phyloP scores from a whole-genome alignment of 2,329 filamentous ascomycete species.

The Beauveria sp. region DNA sequence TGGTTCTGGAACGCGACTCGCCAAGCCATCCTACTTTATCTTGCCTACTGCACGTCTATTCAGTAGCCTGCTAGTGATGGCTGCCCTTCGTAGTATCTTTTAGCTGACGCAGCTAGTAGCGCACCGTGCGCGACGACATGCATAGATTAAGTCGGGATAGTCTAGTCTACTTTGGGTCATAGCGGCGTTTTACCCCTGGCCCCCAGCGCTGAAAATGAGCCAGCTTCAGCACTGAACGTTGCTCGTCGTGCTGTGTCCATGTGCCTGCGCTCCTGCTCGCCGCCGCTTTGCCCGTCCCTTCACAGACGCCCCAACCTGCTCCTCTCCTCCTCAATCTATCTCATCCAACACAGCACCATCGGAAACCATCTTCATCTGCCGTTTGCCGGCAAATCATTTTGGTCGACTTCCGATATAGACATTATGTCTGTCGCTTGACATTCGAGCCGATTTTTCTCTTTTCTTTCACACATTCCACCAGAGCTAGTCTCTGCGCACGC shows the following conservation, averaged over 20 bases:
- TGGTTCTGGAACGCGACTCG: slow-evolving; percentile 6
- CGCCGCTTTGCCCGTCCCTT: not conserved
- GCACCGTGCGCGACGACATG: not conserved
- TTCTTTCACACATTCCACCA: slow-evolving; percentile 17
- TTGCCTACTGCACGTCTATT: too few species aligned
- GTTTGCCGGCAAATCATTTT: not conserved
- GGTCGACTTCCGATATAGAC: not conserved
- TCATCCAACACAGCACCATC: not conserved
- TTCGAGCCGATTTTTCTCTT: slow-evolving; percentile 19
- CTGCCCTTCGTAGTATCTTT: not conserved
- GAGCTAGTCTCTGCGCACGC: slow-evolving; percentile 42
- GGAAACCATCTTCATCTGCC: not conserved
- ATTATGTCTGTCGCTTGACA: slow-evolving; percentile 28
- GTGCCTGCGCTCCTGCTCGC: not conserved
- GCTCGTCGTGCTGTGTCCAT: not conserved
- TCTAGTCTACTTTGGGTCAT: not conserved
- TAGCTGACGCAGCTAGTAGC: not conserved
- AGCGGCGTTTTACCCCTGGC: not conserved
- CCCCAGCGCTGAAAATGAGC: not conserved
- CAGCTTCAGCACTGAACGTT: not conserved
- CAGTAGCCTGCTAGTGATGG: not conserved
- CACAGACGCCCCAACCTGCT: not conserved
- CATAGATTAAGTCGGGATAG: not conserved
- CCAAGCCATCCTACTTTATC: not conserved
- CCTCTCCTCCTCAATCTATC: not conserved